These are phyloP conservation scores for Penicillium verrucosum DNA, from an alignment of 2,329 filamentous ascomycete species.

Conservation along the genomic window DNA sequence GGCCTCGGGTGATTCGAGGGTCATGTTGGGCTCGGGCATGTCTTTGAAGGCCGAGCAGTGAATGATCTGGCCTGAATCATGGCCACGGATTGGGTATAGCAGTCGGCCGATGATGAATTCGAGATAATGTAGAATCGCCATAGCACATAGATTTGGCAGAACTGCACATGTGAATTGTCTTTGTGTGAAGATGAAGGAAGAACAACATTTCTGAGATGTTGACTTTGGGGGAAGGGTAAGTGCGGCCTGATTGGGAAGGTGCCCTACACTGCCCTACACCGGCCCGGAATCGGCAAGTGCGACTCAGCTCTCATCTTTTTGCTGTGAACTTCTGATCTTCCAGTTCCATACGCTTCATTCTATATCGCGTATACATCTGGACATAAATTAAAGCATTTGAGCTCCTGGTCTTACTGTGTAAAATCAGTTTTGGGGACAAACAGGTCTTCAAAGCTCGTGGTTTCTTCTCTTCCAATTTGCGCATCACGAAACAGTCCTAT, in stretches of 20 bases:
- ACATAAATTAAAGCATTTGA: neutral
- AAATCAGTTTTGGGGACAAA: neutral
- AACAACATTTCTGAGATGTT: neutral
- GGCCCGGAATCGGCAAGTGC: constrained; percentile 23
- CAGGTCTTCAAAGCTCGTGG: neutral
- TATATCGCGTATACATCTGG: no score
- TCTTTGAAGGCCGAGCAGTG: constrained; percentile 23
- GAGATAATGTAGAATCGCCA: constrained; percentile 14
- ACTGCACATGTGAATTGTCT: neutral
- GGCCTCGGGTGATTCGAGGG: constrained; percentile 22
- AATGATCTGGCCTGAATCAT: constrained; percentile 26
- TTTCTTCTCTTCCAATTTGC: neutral
- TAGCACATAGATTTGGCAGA: neutral
- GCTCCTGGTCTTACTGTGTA: rapidly evolving
- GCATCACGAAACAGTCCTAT: neutral
- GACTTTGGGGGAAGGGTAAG: neutral
- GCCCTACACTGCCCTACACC: constrained; percentile 8
- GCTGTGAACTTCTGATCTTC: neutral
- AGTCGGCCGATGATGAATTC: constrained; percentile 21
- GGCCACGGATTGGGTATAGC: constrained; percentile 25
- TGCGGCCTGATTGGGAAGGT: constrained; percentile 1
- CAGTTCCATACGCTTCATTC: neutral
- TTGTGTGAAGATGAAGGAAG: neutral
- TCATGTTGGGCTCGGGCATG: constrained; percentile 24
- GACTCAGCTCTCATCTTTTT: neutral